Evolutionary conservation across 768 basidiomycete genomes (phyloP).

Genomic region (Pholiota microspora): DNA sequence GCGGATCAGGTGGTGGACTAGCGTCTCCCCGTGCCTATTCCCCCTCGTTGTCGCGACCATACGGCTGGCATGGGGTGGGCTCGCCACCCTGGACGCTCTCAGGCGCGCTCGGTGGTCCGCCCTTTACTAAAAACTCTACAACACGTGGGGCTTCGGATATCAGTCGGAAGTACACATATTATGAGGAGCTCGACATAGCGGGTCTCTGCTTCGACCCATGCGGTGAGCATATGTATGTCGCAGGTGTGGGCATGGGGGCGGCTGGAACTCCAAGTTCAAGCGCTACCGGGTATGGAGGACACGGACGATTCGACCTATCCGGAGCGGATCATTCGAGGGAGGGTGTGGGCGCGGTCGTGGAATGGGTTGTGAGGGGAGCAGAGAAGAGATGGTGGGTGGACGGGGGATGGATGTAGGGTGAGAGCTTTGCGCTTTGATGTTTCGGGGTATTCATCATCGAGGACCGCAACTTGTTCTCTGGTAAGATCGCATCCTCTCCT

Average conservation of each 20-base stretch:
- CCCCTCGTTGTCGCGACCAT: neutral
- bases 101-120: neutral
- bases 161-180: constrained; percentile 5
- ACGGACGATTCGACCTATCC: too few species aligned
- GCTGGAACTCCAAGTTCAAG: neutral
- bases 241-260: constrained; percentile 7
- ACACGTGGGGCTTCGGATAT: neutral
- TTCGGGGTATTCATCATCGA: neutral
- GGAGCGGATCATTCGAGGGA: constrained; percentile 8
- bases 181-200: constrained; percentile 28
- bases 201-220: constrained; percentile 31
- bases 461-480: too few species aligned
- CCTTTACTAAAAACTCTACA: neutral
- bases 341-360: constrained; percentile 44
- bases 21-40: neutral
- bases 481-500: neutral
- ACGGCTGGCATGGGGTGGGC: neutral
- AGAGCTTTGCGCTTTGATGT: neutral
- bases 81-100: neutral
- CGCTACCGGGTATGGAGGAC: neutral
- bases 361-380: constrained; percentile 73
- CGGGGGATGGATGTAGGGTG: constrained; percentile 38
- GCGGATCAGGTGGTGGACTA: neutral
- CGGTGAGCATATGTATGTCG: constrained; percentile 31
- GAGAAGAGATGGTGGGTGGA: constrained; percentile 74